Evolutionary conservation across 345 rosid species (phyloP), one percentile per base, ranked within the genome.

Genomic region (Ceriops tagal): DNA sequence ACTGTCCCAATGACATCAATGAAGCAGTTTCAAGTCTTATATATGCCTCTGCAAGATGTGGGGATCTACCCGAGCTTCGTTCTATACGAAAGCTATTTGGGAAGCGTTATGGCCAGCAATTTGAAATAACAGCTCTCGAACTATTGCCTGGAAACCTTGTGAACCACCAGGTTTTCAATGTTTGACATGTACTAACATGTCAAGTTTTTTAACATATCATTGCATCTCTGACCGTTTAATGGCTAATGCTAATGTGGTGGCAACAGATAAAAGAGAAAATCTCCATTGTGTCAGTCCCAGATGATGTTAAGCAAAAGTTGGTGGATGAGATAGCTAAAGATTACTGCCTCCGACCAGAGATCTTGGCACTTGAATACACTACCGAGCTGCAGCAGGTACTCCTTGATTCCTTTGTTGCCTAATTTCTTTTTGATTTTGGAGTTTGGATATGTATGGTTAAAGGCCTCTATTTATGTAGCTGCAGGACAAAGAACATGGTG

Each of bases 1-100:
- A 83, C 59, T 78, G 85, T 73, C 87, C 88, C 19, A 83, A 88
- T 68, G 89, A 90, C 32, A 77, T 90, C 69, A 88, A 85, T 3
- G 96, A 92, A 84, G 96, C 96, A n/a, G 83, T 90, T 83, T 92
- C 97, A 9, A 95, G 83, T 71, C 89, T 90, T 24, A 80, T 92
- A 71, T 95, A 74, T 78, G 92, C 96, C 52, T 95, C 97, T 31
- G 80, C 93, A 6, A 85, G 96, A 66, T 88, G 96, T 53, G 93
- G 93, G 11, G 96, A 90, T 52, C 73, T 95, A 59, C 96, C 87
- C 8, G 96, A 95, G 81, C 89, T 95, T 61, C 58, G 79, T 1
- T 51, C 21, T 16, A 76, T 89, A 22, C 73, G 96, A 68, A 84
- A 89, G 77, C 86, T 93, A 22, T 87, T 88, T 66, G 72, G 77